Evolutionary conservation across 768 basidiomycete genomes (phyloP).

Genomic region (Kwoniella dejecticola): DNA sequence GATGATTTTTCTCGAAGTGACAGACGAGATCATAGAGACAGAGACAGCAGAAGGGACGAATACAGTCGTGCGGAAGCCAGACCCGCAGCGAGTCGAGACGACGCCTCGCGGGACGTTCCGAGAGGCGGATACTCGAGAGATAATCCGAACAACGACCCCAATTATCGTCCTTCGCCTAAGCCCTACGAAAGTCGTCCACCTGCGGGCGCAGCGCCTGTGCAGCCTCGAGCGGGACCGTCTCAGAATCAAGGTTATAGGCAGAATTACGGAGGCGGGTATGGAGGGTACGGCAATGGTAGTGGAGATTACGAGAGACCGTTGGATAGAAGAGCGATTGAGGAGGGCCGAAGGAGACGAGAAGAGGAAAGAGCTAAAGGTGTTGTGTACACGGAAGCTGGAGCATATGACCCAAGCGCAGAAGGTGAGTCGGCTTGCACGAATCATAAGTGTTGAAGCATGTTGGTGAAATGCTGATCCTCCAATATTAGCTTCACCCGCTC

Average conservation of each 20-base stretch:
- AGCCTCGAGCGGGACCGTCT: background rate
- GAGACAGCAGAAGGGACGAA: constrained; percentile 4
- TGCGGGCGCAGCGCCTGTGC: background rate
- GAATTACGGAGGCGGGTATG: constrained; percentile 10
- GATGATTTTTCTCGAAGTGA: background rate
- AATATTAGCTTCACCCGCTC: constrained; percentile 15
- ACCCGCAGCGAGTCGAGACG: background rate
- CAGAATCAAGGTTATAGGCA: background rate
- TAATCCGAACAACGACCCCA: constrained; percentile 24
- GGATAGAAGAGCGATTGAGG: constrained; percentile 52
- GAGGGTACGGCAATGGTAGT: constrained; percentile 5
- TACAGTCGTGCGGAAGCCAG: background rate
- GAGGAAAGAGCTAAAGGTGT: constrained; percentile 47
- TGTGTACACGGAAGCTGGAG: constrained; percentile 28
- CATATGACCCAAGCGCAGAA: constrained; percentile 21
- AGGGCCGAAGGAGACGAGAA: constrained; percentile 49
- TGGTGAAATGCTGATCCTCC: too few species aligned
- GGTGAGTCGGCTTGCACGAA: constrained; percentile 12
- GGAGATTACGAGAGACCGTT: constrained; percentile 43
- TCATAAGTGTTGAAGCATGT: background rate
- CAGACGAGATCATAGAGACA: background rate
- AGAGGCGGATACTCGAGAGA: constrained; percentile 3
- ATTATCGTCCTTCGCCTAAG: constrained; percentile 11
- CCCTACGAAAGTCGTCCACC: constrained; percentile 9
- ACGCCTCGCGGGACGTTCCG: background rate